Base-by-base conservation (phyloP, 2,329 filamentous ascomycete genomes). In the Phyllosticta citriasiana region DNA sequence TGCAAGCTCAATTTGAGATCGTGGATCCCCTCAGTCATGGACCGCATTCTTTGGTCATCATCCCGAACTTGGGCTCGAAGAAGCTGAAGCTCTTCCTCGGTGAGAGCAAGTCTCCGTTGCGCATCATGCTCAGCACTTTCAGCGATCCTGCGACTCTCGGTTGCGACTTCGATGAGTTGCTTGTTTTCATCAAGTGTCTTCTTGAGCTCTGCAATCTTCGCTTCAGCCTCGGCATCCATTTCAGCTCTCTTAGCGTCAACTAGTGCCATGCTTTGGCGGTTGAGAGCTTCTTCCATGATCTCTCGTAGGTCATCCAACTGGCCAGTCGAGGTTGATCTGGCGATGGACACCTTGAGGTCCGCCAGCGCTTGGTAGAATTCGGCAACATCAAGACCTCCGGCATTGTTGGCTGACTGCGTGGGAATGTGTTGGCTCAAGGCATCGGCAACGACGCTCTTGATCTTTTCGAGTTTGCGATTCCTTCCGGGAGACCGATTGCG, bases 381-480 rank as follows among this genome's bases (percentile, higher is more conserved):
- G 59, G 73, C 71, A 65, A 75, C 66, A 51, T 74, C 72, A 30
- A 63, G 24, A 16, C 57, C 60, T 24, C 54, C 54, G 12, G 55
- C 50, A 8, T 25, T 27, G 14, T n/a, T 47, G 5, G 30, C 22
- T 14, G 55, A 33, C 10, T 54, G 53, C 35, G 57, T 40, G 19
- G 61, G 57, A 14, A 27, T 40, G 12, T 55, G 30, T 27, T 55
- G 53, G 24, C 27, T 55, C 24, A 60, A 53, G n/a, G 87, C 88
- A 67, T 89, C 84, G 19, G 89, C 73, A 22, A 81, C 71, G 35
- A 78, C 77, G 9, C 70, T 70, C 65, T 78, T 77, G 65, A 99
- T 90, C 72, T 93, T 91, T 62, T 97, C 91, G 67, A 92, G 74
- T 67, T 85, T 90, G 67, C 87, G 86, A 69, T 96, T 91, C 64